These are phyloP conservation scores for Eimeria acervulina DNA, from an alignment of 169 alveolate species.

Conservation along the genomic window DNA sequence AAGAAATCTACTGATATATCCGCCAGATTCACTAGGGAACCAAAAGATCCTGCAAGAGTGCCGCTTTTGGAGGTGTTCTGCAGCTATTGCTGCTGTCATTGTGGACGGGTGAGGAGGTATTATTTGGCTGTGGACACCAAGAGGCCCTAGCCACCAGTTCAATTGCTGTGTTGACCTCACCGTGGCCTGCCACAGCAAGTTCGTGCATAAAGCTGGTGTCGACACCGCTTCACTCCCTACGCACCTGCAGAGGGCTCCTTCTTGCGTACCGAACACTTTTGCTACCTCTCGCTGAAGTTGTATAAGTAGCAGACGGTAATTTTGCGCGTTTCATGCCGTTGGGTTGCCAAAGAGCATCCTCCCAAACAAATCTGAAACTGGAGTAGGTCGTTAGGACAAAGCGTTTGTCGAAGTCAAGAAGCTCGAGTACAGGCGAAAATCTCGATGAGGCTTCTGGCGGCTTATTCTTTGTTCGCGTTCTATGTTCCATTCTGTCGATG, in stretches of 20 bases:
- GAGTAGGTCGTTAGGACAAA: too few relatives aligned
- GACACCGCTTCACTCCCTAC: neutral
- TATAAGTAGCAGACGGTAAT: too few relatives aligned
- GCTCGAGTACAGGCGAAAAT: too few relatives aligned
- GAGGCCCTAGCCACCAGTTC: neutral
- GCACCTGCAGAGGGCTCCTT: neutral
- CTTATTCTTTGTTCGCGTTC: too few relatives aligned
- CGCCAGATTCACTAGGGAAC: neutral
- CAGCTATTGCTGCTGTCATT: neutral
- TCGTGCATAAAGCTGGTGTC: neutral
- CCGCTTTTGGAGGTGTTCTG: neutral
- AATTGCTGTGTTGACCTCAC: neutral
- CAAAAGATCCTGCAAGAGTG: neutral
- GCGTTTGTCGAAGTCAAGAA: too few relatives aligned
- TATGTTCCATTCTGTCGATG: too few relatives aligned
- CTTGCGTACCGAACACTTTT: neutral
- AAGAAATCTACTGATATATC: neutral
- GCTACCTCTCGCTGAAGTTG: too few relatives aligned
- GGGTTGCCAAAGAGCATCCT: too few relatives aligned
- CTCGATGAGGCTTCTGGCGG: too few relatives aligned
- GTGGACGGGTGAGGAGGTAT: neutral
- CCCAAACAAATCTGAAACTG: too few relatives aligned
- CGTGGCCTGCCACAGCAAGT: neutral
- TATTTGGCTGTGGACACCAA: neutral
- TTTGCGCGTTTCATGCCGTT: too few relatives aligned